Percentiles rank a stretch among this genome's conserved stretches.
phyloP scores from a whole-genome alignment of 2,329 filamentous ascomycete genomes.

The Xenoacremonium recifei region DNA sequence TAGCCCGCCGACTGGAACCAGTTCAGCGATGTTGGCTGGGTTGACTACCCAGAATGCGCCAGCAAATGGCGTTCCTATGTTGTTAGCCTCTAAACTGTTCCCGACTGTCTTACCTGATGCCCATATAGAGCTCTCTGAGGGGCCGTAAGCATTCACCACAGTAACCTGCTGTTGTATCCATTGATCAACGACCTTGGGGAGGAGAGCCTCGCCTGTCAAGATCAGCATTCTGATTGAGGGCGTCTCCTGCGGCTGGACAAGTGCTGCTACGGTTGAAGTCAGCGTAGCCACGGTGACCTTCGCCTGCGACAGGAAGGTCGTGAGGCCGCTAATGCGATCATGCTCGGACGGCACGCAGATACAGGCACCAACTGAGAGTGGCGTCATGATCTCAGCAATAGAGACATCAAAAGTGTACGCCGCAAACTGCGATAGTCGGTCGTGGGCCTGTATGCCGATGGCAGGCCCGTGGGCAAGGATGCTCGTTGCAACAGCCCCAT shows the following conservation, averaged over 20 bases:
- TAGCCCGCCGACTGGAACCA: constrained; percentile 22
- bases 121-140: constrained; percentile 2
- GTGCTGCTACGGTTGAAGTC: constrained; percentile 3
- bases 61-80: constrained; percentile 1
- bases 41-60: constrained; percentile 21
- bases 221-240: neutral
- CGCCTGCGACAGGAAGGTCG: neutral
- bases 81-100: constrained; percentile 2
- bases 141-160: constrained; percentile 2
- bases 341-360: constrained; percentile 7
- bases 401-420: constrained; percentile 7
- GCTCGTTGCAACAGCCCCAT: constrained; percentile 6
- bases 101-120: neutral
- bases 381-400: constrained; percentile 1
- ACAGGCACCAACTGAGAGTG: constrained; percentile 2
- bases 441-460: neutral
- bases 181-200: constrained; percentile 1
- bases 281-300: constrained; percentile 1
- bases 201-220: constrained; percentile 1
- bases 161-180: neutral
- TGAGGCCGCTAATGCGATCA: constrained; percentile 2
- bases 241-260: neutral
- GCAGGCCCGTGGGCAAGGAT: neutral
- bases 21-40: constrained; percentile 12
- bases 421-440: constrained; percentile 1